Evolutionary conservation across 495 filamentous ascomycete genomes (phyloP), one percentile per base, ranked within the genome.

Genomic region (Talaromyces borbonicus): DNA sequence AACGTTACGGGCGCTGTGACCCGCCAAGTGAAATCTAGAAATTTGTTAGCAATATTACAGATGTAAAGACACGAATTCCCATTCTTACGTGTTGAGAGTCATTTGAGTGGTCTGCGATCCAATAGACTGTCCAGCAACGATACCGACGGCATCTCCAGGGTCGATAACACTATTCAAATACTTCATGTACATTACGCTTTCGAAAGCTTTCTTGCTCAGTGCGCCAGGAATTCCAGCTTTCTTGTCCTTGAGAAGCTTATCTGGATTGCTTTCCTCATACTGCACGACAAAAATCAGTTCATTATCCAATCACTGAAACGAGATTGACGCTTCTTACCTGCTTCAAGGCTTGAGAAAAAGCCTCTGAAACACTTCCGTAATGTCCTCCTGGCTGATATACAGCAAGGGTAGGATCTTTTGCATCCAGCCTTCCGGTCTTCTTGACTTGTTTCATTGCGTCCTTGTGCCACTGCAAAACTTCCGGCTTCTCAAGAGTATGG

Each of bases 51-150:
- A 36, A 23, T 36, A 46, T 19, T 36, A 22, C 16, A 46, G n/a
- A 14, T 9, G 9, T 12, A 46, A 36, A 16, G 18, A 16, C 12
- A 19, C 9, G 16, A 2, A 22, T 8, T 18, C 9, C 24, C 14
- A 8, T 14, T 14, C 43, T 36, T 36, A 46, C 20, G 92, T 98
- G 60, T 98, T 98, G 42, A 98, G 67, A n/a, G 92, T 99, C 93
- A 99, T 97, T 63, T 99, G 92, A 9, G 92, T 99, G 12, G 88
- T 95, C 7, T 93, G 92, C 61, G 97, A 93, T 55, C 92, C 92
- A 39, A 99, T 80, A 27, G 90, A 95, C 67, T 99, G 92, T 31
- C 89, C 89, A 37, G 92, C 92, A 31, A 97, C 85, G 52, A 99
- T 90, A 43, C 92, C 92, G 18, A 99, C 89, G n/a, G 93, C 89